These are phyloP conservation scores for Fusarium sp. DNA, from an alignment of 2,329 filamentous ascomycete genomes.

Conservation along the genomic window DNA sequence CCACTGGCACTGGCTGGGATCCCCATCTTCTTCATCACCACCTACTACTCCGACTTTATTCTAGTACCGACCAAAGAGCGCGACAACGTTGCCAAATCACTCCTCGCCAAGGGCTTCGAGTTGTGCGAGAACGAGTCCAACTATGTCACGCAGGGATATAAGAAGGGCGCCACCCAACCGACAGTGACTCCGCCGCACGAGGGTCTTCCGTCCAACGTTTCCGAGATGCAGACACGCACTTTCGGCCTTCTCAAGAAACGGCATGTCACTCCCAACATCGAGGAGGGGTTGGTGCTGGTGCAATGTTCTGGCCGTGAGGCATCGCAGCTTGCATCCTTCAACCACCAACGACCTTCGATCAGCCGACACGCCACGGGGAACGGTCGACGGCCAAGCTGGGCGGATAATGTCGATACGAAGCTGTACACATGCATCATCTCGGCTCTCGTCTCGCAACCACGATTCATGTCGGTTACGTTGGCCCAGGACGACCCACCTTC, in stretches of 20 bases:
- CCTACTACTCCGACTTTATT: slow-evolving; percentile 98
- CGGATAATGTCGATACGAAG: slow-evolving; percentile 71
- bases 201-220: slow-evolving; percentile 80
- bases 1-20: slow-evolving; percentile 92
- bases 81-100: slow-evolving; percentile 78
- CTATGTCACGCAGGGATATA: slow-evolving; percentile 66
- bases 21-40: slow-evolving; percentile 98
- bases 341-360: slow-evolving; percentile 51
- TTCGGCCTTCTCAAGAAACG: slow-evolving; percentile 86
- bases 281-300: slow-evolving; percentile 76
- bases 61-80: slow-evolving; percentile 84
- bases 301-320: slow-evolving; percentile 80
- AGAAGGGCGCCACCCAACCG: slow-evolving; percentile 46
- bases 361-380: slow-evolving; percentile 54
- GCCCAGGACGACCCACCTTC: slow-evolving; percentile 80
- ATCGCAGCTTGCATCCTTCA: slow-evolving; percentile 54
- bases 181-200: slow-evolving; percentile 70
- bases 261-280: slow-evolving; percentile 78
- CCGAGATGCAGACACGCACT: slow-evolving; percentile 84
- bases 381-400: slow-evolving; percentile 59
- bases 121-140: slow-evolving; percentile 79
- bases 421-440: slow-evolving; percentile 73
- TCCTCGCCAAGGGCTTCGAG: slow-evolving; percentile 84
- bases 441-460: slow-evolving; percentile 70
- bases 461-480: slow-evolving; percentile 79